Base-by-base conservation (phyloP, 106 monocot species). In the Dendrobium nobile region DNA sequence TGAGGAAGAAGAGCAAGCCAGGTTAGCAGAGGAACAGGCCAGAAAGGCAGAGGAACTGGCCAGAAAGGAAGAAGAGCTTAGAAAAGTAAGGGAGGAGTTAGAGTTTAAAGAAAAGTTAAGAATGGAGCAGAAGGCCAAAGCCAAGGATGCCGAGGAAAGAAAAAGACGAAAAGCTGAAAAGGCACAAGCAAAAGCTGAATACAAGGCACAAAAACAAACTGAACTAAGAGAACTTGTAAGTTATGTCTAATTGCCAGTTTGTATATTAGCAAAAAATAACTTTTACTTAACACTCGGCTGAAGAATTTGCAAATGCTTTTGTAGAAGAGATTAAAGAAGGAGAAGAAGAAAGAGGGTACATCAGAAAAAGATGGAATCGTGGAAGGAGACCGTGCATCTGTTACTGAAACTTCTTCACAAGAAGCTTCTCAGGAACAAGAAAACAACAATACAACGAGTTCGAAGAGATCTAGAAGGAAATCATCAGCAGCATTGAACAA, bases 91-190 rank as follows among this genome's bases (percentile, higher is more conserved):
- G 75, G 85, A 47, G 65, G 92, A 85, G 5, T 78, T 80, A 5
- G 89, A 92, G 75, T n/a, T 88, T 70, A 97, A 89, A 82, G 96
- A 94, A 73, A 77, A 78, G 68, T 51, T 79, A 22, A 80, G 86
- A 58, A 47, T 92, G 86, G 96, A 97, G 79, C 97, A 97, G 68
- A 94, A 83, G 77, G 88, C 81, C 24, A 97, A 97, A 78, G 94
- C 97, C 42, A 97, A 85, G 82, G 94, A 97, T 48, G 96, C 92
- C 47, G 94, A 92, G 56, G 97, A 94, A 77, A 82, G 97, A 75
- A 97, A 97, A 82, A 92, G 68, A 67, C 73, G 88, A 17, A 84
- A 89, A 37, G 85, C 85, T 40, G 94, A 94, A 81, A 97, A 87
- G 78, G 89, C 90, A 45, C 87, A 87, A 82, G 92, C 89, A 22